phyloP scores from a whole-genome alignment of 2,329 filamentous ascomycete genomes.

The Cryphonectria japonica region DNA sequence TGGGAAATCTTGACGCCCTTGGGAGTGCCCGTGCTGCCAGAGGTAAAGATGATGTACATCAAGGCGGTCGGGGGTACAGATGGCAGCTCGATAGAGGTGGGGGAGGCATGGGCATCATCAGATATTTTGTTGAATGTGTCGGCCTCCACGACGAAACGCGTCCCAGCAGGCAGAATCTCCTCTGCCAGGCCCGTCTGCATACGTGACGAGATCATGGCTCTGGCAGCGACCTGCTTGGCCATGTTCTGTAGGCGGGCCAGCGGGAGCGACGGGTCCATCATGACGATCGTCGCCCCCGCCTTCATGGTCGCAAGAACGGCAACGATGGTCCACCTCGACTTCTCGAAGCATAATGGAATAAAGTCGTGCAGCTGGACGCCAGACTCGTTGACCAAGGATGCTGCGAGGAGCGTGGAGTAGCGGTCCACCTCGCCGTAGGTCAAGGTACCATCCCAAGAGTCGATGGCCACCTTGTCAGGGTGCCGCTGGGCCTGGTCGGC shows the following conservation, averaged over 20 bases:
- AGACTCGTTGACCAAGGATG: conserved; percentile 17
- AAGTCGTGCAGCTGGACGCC: conserved; percentile 32
- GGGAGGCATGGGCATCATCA: not conserved
- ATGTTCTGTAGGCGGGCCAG: conserved; percentile 31
- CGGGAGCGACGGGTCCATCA: conserved; percentile 35
- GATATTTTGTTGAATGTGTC: not conserved
- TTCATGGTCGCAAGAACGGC: conserved; percentile 39
- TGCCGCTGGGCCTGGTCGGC: conserved; percentile 41
- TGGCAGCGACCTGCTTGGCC: conserved; percentile 33
- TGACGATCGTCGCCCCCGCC: conserved; percentile 39
- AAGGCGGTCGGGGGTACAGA: conserved; percentile 29
- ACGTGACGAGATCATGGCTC: conserved; percentile 30
- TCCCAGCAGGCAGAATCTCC: conserved; percentile 17
- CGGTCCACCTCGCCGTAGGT: conserved; percentile 32
- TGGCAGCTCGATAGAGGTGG: conserved; percentile 25
- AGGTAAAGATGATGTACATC: conserved; percentile 56
- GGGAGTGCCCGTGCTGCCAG: conserved; percentile 58
- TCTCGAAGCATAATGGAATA: conserved; percentile 37
- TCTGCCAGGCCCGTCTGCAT: conserved; percentile 27
- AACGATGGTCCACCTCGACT: conserved; percentile 36
- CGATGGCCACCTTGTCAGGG: conserved; percentile 40
- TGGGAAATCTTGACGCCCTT: conserved; percentile 54
- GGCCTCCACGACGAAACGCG: conserved; percentile 15
- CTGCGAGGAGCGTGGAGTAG: conserved; percentile 30
- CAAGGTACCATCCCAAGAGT: conserved; percentile 33